Percentiles rank a stretch among this genome's conserved stretches.
Conservation (phyloP, 257 asterid species). For the Nicotiana paniculata region DNA sequence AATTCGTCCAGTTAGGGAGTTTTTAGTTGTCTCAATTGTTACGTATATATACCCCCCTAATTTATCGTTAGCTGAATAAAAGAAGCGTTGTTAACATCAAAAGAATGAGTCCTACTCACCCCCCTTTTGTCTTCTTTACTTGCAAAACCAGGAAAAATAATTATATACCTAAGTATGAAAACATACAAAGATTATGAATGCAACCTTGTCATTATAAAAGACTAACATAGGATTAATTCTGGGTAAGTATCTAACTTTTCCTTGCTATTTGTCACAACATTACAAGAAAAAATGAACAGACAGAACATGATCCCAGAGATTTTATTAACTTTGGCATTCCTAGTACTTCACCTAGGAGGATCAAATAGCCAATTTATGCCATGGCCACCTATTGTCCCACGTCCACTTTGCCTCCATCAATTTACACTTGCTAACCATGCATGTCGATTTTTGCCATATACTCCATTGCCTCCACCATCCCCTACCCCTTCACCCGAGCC, state of each 20-base stretch:
- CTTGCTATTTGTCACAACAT: neutral
- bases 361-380: conserved; percentile 36
- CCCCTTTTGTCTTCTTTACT: conserved; percentile 9
- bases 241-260: conserved; percentile 14
- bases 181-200: conserved; percentile 51
- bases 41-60: neutral
- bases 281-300: conserved; percentile 33
- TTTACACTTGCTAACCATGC: conserved; percentile 55
- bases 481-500: conserved; percentile 26
- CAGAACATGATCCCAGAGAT: conserved; percentile 21
- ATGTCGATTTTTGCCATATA: conserved; percentile 43
- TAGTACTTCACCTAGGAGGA: conserved; percentile 26
- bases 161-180: conserved; percentile 15
- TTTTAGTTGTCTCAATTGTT: neutral
- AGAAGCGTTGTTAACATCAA: neutral
- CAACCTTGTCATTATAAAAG: conserved; percentile 27
- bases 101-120: neutral
- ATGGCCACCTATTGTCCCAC: conserved; percentile 11
- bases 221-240: conserved; percentile 9
- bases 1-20: neutral
- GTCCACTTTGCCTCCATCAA: conserved; percentile 53
- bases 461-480: conserved; percentile 30
- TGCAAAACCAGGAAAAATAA: conserved; percentile 16
- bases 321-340: conserved; percentile 18
- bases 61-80: neutral